phyloP scores from a whole-genome alignment of 2,329 filamentous ascomycete genomes.

The Penicillium fuscoglaucum region DNA sequence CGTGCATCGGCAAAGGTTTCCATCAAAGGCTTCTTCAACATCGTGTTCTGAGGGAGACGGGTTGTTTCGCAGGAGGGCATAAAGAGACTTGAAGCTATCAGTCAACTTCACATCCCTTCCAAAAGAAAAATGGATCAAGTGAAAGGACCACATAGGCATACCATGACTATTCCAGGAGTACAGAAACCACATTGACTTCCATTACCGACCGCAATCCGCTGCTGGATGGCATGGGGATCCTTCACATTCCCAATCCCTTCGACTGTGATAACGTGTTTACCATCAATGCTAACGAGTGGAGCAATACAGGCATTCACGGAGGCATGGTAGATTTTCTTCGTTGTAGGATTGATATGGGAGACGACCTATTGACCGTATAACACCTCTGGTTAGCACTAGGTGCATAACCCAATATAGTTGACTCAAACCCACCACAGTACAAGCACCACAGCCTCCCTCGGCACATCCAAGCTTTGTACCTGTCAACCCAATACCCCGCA shows the following conservation, averaged over 20 bases:
- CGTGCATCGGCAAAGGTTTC: slow-evolving; percentile 92
- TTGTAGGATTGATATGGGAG: slow-evolving; percentile 90
- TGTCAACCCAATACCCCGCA: slow-evolving; percentile 87
- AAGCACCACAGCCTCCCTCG: slow-evolving; percentile 94
- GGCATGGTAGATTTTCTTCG: slow-evolving; percentile 89
- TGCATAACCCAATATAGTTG: background rate
- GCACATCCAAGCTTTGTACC: slow-evolving; percentile 96
- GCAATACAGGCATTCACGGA: slow-evolving; percentile 95
- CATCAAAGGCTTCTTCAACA: slow-evolving; percentile 94
- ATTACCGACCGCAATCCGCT: slow-evolving; percentile 85
- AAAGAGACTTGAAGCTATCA: slow-evolving; percentile 64
- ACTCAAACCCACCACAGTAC: slow-evolving; percentile 67
- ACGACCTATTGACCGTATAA: slow-evolving; percentile 58
- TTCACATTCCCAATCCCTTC: slow-evolving; percentile 92
- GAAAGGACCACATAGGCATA: slow-evolving; percentile 28
- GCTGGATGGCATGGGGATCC: slow-evolving; percentile 83
- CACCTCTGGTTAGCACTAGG: slow-evolving; percentile 20
- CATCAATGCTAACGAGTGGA: slow-evolving; percentile 87
- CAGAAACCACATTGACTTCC: slow-evolving; percentile 96
- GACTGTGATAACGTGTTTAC: slow-evolving; percentile 96
- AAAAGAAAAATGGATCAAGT: background rate
- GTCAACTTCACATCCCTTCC: slow-evolving; percentile 1
- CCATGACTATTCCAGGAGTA: slow-evolving; percentile 95
- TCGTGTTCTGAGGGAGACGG: slow-evolving; percentile 74
- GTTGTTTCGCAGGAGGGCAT: slow-evolving; percentile 86